Evolutionary conservation across 2,329 filamentous ascomycete genomes (phyloP), one percentile per base, ranked within the genome.

Genomic region (Monosporascus sp.): DNA sequence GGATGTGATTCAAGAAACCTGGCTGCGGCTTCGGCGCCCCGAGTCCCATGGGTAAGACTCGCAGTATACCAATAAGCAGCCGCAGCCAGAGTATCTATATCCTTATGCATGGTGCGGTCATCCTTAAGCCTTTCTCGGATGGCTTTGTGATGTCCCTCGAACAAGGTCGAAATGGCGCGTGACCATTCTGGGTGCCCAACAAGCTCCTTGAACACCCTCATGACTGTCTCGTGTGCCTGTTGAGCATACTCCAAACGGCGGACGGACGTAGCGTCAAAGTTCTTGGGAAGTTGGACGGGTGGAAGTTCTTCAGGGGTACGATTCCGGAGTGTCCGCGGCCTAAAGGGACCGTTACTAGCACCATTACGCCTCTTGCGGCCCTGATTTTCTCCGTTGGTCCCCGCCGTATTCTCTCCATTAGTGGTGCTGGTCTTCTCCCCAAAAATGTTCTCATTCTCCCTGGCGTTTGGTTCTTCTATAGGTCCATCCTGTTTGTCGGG

Each of bases 261-360:
- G 27, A 88, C 74, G 51, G 79, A 79, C 20, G 71, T 66, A 39
- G 77, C 68, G 50, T 82, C 67, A 56, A 88, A 88, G 67, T 74
- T 78, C 52, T 74, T 67, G 1, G 85, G 83, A 15, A 88, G 69
- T 48, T 76, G 71, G 22, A 82, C 70, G 2, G 75, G 72, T n/a
- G 80, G 80, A 11, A 82, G 59, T 45, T 72, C 71, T 25, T 72
- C 68, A 36, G 69, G 67, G 66, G 68, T 61, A 62, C 58, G 60
- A 58, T 54, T 57, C 47, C 61, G 62, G 56, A 54, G 24, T 7
- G 57, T 51, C n/a, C 65, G 58, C 31, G 57, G 57, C 50, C 54
- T 61, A 44, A 59, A 41, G 36, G 54, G 52, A n/a, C 59, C 54
- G 38, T 53, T 59, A 14, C 54, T 41, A 11, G 49, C 9, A 34